Conservation (phyloP, 2,329 filamentous ascomycete genomes). For the Colletotrichum sojae region DNA sequence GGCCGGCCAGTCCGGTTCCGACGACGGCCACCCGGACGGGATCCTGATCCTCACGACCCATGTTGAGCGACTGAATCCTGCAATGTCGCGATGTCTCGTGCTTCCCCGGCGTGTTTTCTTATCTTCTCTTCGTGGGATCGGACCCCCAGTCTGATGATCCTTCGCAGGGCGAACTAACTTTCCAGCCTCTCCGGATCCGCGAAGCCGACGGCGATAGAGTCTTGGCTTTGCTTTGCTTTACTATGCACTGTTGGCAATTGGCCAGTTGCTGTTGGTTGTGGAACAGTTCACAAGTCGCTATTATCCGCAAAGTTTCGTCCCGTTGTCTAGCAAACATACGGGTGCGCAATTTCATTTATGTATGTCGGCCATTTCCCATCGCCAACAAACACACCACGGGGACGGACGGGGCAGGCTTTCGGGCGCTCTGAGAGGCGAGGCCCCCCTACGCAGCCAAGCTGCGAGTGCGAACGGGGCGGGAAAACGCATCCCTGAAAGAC, state of each 20-base stretch:
- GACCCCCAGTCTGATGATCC: background rate
- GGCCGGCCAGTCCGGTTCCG: conserved; percentile 55
- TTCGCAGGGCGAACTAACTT: background rate
- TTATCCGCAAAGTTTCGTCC: background rate
- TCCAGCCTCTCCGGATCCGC: background rate
- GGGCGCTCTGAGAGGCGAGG: too few relatives aligned
- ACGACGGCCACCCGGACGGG: conserved; percentile 50
- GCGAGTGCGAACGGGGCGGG: background rate
- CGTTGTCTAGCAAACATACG: background rate
- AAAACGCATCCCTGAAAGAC: background rate
- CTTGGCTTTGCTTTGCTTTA: background rate
- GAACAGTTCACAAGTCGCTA: background rate
- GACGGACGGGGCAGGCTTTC: too few relatives aligned
- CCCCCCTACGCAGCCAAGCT: background rate
- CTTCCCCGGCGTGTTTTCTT: background rate
- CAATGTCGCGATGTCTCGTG: background rate
- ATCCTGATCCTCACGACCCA: conserved; percentile 16
- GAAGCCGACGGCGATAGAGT: background rate
- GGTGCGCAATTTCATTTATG: conserved; percentile 32
- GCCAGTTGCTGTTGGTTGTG: background rate
- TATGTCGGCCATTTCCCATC: background rate
- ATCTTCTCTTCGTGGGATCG: background rate
- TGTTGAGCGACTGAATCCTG: background rate
- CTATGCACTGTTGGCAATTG: background rate
- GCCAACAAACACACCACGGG: background rate